Evolutionary conservation across 1,139 yeast genomes (phyloP), one percentile per base, ranked within the genome.

Genomic region (Blastobotrys proliferans): DNA sequence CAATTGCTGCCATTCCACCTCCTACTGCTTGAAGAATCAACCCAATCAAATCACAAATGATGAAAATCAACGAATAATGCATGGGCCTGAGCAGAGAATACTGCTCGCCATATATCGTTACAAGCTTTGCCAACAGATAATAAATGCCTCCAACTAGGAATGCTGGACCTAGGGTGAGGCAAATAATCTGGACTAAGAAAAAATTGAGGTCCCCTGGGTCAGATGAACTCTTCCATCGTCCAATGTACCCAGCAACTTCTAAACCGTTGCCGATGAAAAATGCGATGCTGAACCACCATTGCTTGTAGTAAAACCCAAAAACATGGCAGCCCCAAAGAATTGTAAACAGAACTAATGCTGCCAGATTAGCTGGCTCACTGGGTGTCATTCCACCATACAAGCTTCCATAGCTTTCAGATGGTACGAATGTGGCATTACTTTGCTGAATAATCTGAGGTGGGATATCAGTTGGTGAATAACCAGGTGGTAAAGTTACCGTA

Each of bases 141-240:
- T 88, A 88, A 6, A 88, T 71, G 4, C 95, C 96, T 3, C 84
- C 97, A 88, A 86, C 84, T 43, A 85, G 72, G 61, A 90, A 87
- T 5, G 92, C 92, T 0, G 97, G 97, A 0, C 88, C 92, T 41
- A 88, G 67, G 0, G 95, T 86, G 49, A 87, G 68, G 46, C 83
- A 68, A 41, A 81, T 75, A 51, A 80, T 76, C 62, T 88, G 95
- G 50, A 80, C 63, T 43, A 85, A 62, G 59, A 71, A 88, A 38
- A 68, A 68, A 47, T 73, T 61, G 41, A 66, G 50, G 38, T 65
- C 60, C n/a, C 48, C 34, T 3, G 66, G 60, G 49, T 74, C 63
- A 48, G 68, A 66, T 40, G 69, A 62, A 3, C 74, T 61, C 39
- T 76, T 61, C 9, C 78, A 63, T 47, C 96, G 67, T 4, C 85